Conservation (phyloP, 352 stramenopile genomes). For the Phytophthora citricola region DNA sequence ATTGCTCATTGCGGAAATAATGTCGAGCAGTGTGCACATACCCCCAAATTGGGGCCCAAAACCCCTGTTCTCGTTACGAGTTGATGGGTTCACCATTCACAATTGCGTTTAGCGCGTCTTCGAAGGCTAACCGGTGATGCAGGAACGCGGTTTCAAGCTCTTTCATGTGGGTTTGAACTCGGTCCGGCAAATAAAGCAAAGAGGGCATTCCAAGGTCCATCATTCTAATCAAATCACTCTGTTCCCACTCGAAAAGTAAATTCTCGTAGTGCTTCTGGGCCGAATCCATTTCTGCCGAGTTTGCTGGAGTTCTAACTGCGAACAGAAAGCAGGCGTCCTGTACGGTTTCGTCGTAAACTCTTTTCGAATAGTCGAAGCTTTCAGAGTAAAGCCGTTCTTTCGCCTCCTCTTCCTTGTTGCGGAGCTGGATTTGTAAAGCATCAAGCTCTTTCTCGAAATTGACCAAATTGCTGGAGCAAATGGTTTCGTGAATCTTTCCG, state of each 20-base stretch:
- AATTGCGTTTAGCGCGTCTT: neutral
- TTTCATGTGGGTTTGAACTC: conserved; percentile 28
- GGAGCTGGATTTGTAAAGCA: neutral
- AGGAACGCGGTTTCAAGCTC: neutral
- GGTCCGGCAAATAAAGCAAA: conserved; percentile 20
- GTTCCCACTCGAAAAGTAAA: conserved; percentile 3
- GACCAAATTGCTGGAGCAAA: conserved; percentile 15
- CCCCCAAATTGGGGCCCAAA: neutral
- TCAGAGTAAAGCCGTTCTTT: conserved; percentile 1
- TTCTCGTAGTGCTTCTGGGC: neutral
- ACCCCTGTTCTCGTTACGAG: neutral
- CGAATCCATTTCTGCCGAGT: conserved; percentile 6
- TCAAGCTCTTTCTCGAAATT: conserved; percentile 9
- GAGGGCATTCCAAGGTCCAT: neutral
- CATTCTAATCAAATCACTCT: neutral
- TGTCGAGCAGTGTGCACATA: neutral
- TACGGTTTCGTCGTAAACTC: neutral
- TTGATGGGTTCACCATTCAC: too few species aligned
- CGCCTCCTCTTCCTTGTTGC: neutral
- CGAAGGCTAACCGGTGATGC: neutral
- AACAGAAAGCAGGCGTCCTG: conserved; percentile 19
- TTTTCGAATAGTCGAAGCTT: neutral
- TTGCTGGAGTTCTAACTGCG: conserved; percentile 6
- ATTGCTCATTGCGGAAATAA: neutral
- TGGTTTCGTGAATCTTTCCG: neutral